Conservation (phyloP, 2,329 filamentous ascomycete genomes). For the Colletotrichum brevisporum region DNA sequence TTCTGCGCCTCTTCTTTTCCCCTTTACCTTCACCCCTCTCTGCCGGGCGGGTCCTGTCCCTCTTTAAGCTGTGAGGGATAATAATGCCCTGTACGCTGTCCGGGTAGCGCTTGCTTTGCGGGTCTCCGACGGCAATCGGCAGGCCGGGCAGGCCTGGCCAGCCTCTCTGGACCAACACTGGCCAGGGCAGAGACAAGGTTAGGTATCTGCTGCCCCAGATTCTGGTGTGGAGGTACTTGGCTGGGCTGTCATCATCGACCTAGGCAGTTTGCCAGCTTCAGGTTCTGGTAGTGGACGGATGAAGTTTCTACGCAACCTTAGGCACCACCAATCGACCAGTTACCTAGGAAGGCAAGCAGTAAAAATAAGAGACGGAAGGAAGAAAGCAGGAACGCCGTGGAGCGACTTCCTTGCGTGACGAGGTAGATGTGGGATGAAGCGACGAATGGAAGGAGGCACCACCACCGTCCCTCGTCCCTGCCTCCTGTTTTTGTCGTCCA, state of each 20-base stretch:
- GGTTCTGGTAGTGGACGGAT: not conserved
- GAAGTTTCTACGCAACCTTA: too few relatives aligned
- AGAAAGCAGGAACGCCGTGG: too few relatives aligned
- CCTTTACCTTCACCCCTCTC: slow-evolving; percentile 1
- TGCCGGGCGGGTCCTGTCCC: slow-evolving; percentile 10
- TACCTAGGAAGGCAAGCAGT: too few relatives aligned
- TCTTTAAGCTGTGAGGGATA: slow-evolving; percentile 12
- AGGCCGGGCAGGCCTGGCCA: slow-evolving; percentile 6
- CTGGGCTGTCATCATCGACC: slow-evolving; percentile 11
- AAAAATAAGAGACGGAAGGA: too few relatives aligned
- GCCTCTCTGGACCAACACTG: not conserved
- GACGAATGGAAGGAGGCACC: too few relatives aligned
- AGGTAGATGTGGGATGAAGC: too few relatives aligned
- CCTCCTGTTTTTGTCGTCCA: too few relatives aligned
- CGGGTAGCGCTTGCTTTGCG: too few relatives aligned
- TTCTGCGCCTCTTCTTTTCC: not conserved
- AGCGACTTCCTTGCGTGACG: too few relatives aligned
- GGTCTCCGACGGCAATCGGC: slow-evolving; percentile 22
- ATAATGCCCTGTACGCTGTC: not conserved
- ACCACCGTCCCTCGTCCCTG: too few relatives aligned
- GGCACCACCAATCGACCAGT: too few relatives aligned
- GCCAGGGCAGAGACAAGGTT: slow-evolving; percentile 4
- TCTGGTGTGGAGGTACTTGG: slow-evolving; percentile 22
- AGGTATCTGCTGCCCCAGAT: slow-evolving; percentile 30
- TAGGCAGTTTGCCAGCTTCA: not conserved